These are phyloP conservation scores for Dactylellina drechsleri DNA, from an alignment of 2,329 filamentous ascomycete genomes.

Conservation along the genomic window DNA sequence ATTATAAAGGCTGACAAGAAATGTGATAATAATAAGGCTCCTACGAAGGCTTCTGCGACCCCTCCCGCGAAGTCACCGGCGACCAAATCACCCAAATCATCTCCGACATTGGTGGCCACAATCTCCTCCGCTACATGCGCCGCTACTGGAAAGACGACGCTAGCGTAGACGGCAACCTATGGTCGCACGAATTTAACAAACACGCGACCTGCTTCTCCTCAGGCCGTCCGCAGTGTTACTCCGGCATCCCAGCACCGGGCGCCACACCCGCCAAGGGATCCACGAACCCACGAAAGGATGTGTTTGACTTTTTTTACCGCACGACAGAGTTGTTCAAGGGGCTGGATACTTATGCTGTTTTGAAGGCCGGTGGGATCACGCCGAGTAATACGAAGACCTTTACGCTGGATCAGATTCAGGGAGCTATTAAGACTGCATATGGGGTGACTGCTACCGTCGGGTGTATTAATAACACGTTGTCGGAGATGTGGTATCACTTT, in stretches of 20 bases:
- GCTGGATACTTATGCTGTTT: conserved; percentile 73
- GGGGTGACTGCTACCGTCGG: conserved; percentile 70
- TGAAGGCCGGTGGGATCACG: conserved; percentile 72
- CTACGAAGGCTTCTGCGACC: conserved; percentile 69
- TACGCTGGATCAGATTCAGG: conserved; percentile 53
- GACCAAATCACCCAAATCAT: conserved; percentile 68
- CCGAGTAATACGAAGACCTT: conserved; percentile 64
- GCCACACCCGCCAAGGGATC: conserved; percentile 63
- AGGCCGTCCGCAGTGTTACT: conserved; percentile 73
- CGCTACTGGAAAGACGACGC: conserved; percentile 71
- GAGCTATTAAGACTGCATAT: conserved; percentile 63
- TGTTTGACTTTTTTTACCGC: conserved; percentile 75
- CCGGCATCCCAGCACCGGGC: conserved; percentile 61
- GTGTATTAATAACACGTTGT: conserved; percentile 65
- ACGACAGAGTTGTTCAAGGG: conserved; percentile 74
- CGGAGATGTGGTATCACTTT: conserved; percentile 73
- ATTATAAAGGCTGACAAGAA: not conserved
- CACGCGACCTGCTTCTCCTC: conserved; percentile 79
- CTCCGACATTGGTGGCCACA: conserved; percentile 64
- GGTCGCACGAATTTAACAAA: conserved; percentile 77
- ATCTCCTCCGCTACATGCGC: conserved; percentile 69
- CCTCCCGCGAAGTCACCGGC: conserved; percentile 66
- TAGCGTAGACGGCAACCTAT: conserved; percentile 69
- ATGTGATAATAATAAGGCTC: conserved; percentile 58
- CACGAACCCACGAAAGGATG: conserved; percentile 71